A percentile compares a stretch with the other conserved stretches of the same genome.
Evolutionary conservation across 106 monocot species (phyloP).

Genomic region (Dioscorea alata): DNA sequence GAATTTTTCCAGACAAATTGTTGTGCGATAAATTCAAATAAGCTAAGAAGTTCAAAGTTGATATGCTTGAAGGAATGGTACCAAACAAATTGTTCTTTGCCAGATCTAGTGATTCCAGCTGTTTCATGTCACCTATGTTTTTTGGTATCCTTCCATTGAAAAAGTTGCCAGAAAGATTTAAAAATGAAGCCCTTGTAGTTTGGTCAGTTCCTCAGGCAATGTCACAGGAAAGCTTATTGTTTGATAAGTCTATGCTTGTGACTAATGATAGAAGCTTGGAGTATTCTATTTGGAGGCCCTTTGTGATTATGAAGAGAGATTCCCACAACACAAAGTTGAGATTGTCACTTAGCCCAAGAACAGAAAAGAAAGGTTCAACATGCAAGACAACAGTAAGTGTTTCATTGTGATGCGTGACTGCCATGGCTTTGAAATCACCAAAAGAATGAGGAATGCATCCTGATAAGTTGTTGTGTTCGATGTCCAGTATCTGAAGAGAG

Average conservation of each 20-base stretch:
- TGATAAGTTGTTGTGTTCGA: slow-evolving; percentile 17
- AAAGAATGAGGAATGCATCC: slow-evolving; percentile 14
- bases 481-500: slow-evolving; percentile 22
- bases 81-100: slow-evolving; percentile 22
- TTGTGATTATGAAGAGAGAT: neutral
- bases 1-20: slow-evolving; percentile 25
- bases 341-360: neutral
- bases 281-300: no score
- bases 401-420: neutral
- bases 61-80: slow-evolving; percentile 21
- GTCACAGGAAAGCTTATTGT: neutral
- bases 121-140: slow-evolving; percentile 3
- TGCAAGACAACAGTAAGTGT: no score
- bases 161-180: slow-evolving; percentile 28
- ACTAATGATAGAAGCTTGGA: no score
- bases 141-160: slow-evolving; percentile 16
- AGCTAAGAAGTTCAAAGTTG: slow-evolving; percentile 5
- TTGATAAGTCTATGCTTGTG: no score
- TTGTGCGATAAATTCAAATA: slow-evolving; percentile 28
- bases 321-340: neutral
- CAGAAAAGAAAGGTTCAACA: neutral
- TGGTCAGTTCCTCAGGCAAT: slow-evolving; percentile 9
- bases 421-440: no score
- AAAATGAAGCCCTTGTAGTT: slow-evolving; percentile 3
- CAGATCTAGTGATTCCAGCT: slow-evolving; percentile 21